phyloP scores from a whole-genome alignment of 1,284 basidiomycete species.

The Marasmius oreades region DNA sequence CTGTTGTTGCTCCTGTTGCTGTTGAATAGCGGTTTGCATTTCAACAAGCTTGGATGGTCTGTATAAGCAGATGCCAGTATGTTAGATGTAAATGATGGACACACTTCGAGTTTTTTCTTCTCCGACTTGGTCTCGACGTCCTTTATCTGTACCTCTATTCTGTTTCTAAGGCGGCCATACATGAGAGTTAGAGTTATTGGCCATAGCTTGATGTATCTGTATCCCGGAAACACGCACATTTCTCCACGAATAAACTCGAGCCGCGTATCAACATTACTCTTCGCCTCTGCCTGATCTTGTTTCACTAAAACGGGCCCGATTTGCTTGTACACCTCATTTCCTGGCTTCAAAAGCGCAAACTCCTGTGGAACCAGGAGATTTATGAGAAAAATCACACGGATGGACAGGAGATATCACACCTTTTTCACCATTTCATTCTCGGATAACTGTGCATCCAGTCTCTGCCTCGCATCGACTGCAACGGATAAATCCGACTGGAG shows the following conservation, averaged over 20 bases:
- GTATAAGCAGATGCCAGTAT: slow-evolving; percentile 9
- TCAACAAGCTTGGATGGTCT: slow-evolving; percentile 49
- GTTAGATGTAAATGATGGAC: slow-evolving; percentile 21
- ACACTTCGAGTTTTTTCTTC: slow-evolving; percentile 77
- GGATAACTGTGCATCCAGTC: slow-evolving; percentile 83
- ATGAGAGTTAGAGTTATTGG: no score
- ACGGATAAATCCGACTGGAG: slow-evolving; percentile 71
- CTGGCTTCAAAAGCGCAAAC: slow-evolving; percentile 71
- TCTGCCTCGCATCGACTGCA: slow-evolving; percentile 76
- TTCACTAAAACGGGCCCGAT: slow-evolving; percentile 89
- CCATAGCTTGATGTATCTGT: no score
- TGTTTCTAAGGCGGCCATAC: slow-evolving; percentile 49
- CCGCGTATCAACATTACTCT: slow-evolving; percentile 86
- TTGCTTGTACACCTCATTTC: slow-evolving; percentile 89
- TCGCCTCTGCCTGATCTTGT: slow-evolving; percentile 89
- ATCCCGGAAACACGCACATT: slow-evolving; percentile 82
- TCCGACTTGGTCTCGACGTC: slow-evolving; percentile 72
- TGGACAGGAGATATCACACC: slow-evolving; percentile 38
- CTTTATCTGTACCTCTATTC: slow-evolving; percentile 78
- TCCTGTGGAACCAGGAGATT: slow-evolving; percentile 58
- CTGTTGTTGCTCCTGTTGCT: slow-evolving; percentile 34
- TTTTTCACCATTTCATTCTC: slow-evolving; percentile 94
- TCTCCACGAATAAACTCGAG: slow-evolving; percentile 89
- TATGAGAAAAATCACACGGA: not conserved
- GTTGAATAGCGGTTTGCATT: slow-evolving; percentile 52